Evolutionary conservation across 495 filamentous ascomycete genomes (phyloP).

Genomic region (Pyrenopolyporus hunteri): DNA sequence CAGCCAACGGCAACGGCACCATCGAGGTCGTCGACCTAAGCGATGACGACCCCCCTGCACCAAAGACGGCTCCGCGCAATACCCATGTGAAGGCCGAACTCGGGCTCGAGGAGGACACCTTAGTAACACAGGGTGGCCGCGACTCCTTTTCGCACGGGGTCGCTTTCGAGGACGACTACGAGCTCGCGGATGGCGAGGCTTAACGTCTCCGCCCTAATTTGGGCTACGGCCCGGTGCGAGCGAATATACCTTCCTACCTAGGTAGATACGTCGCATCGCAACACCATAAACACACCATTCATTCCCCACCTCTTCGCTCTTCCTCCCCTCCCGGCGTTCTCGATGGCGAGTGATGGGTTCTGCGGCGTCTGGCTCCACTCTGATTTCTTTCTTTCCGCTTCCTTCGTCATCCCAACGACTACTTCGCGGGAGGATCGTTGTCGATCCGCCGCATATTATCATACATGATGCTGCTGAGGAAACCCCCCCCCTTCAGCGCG

Average conservation of each 20-base stretch:
- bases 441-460: not conserved
- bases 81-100: constrained; percentile 16
- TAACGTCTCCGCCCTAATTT: not conserved
- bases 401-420: not conserved
- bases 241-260: not conserved
- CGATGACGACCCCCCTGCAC: not conserved
- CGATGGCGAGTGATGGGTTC: not conserved
- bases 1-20: not conserved
- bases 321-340: not conserved
- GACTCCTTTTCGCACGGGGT: not conserved
- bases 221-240: not conserved
- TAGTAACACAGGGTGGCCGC: not conserved
- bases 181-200: constrained; percentile 26
- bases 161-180: not conserved
- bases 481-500: not conserved
- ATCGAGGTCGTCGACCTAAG: not conserved
- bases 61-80: not conserved
- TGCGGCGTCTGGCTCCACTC: not conserved
- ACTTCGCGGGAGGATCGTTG: not conserved
- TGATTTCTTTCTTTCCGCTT: not conserved
- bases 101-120: not conserved
- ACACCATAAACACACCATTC: too few relatives aligned
- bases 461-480: too few relatives aligned
- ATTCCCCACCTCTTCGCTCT: too few relatives aligned
- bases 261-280: not conserved